Base-by-base conservation (phyloP, 2,329 filamentous ascomycete genomes). In the Clarireedia hainanense region DNA sequence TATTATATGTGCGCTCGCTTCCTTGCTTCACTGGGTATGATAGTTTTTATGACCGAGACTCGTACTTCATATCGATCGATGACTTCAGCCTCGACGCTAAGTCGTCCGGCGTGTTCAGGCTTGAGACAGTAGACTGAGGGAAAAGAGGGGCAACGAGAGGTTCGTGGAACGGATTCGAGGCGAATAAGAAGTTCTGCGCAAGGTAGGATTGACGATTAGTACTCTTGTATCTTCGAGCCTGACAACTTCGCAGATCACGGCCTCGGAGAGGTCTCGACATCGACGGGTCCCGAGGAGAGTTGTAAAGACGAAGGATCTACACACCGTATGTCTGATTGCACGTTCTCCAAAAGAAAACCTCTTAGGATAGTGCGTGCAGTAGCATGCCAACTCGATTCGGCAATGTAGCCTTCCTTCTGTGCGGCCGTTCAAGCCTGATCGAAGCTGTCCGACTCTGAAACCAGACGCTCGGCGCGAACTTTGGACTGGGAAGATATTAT, bases 21-120 rank as follows among this genome's bases (percentile, higher is more conserved):
- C 37, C 52, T 55, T 55, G 47, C 52, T 55, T 50, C 39, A 26
- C 37, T 26, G 26, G 26, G 34, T 45, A 10, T 50, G 52, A 55
- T 26, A 39, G 52, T 43, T 20, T 50, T 50, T 37, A 55, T 37
- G 30, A 23, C 30, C 30, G 23, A 37, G 50, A 39, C 14, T 46
- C 30, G 52, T 45, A 55, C 47, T 50, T 55, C 52, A 55, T 55
- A 40, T 55, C 52, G 45, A 54, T 55, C 52, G 45, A 54, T 39
- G 37, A 36, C 47, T 50, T 55, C 52, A 50, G 47, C 52, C 47
- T 55, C 52, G 43, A 24, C 20, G 47, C 39, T 47, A 49, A 24
- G 39, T 45, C 24, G 26, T 47, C 23, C 23, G 24, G 23, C 15
- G 43, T 47, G 24, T 30, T 30, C n/a, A 30, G 47, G 47, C 27